Evolutionary conservation across 768 basidiomycete species (phyloP), one percentile per base, ranked within the genome.

Genomic region (Kockovaella imperatae): DNA sequence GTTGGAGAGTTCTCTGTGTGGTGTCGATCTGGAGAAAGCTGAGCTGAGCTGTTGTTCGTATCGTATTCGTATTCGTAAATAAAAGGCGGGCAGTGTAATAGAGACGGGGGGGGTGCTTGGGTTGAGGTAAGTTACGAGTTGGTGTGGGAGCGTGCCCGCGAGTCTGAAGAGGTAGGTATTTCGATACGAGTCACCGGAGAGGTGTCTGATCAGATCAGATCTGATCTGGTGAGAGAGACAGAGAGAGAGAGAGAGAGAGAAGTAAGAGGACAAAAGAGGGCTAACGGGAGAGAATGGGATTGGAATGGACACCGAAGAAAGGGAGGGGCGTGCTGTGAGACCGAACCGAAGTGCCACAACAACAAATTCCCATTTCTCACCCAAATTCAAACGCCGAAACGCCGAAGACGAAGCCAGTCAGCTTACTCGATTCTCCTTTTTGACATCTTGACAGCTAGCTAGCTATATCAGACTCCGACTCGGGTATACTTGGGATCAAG

Each of bases 391-490:
- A 42, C 18, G 26, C 53, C 48, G 48, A 40, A 53, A 42, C 47
- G 41, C 52, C 52, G 52, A 24, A 26, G 24, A 13, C 42, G 21
- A 4, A 42, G 40, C 38, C 35, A 48, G 34, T 31, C 36, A 41
- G 39, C 29, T 4, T 17, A 30, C 15, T 42, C n/a, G 4, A 29
- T 15, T 31, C 11, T 26, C 23, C 29, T 41, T 28, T 20, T 21
- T 11, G 11, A n/a, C 24, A 18, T 31, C 20, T n/a, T n/a, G 41
- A 31, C 24, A 15, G 14, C 30, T 6, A 36, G 14, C 26, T 32
- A 13, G 23, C 13, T 32, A 49, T 38, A 34, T 41, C 45, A 42
- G 57, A 62, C 54, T 52, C 47, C 60, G 54, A 26, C 40, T 42
- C n/a, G n/a, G n/a, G n/a, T n/a, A n/a, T n/a, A n/a, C n/a, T n/a